These are phyloP conservation scores for Pleurotus citrinopileatus DNA, from an alignment of 768 basidiomycete species.

Conservation along the genomic window DNA sequence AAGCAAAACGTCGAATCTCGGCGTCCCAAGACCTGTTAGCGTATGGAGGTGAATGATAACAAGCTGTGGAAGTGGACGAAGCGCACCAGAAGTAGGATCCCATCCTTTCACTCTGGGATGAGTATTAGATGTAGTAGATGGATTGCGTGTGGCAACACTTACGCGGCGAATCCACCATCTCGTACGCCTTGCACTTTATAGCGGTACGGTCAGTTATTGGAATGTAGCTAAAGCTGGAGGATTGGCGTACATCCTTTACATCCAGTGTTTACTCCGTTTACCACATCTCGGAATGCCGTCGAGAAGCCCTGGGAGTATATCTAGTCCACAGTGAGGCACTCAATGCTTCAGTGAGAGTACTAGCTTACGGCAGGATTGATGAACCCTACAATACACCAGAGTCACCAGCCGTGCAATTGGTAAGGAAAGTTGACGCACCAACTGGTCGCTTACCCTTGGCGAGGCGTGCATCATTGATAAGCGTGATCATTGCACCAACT, in stretches of 20 bases:
- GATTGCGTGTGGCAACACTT: too few relatives aligned
- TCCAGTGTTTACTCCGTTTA: conserved; percentile 40
- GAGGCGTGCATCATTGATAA: conserved; percentile 37
- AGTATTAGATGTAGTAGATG: too few relatives aligned
- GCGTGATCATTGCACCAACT: conserved; percentile 32
- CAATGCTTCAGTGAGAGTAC: not conserved
- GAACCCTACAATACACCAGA: conserved; percentile 25
- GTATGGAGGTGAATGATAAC: not conserved
- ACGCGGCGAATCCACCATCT: conserved; percentile 32
- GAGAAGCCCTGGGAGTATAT: conserved; percentile 29
- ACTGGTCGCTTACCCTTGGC: conserved; percentile 32
- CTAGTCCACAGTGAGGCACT: not conserved
- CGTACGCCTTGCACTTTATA: conserved; percentile 28
- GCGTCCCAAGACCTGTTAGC: conserved; percentile 33
- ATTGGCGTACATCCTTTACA: conserved; percentile 35
- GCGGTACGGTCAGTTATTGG: not conserved
- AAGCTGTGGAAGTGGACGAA: not conserved
- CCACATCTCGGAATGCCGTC: conserved; percentile 39
- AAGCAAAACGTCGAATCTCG: conserved; percentile 37
- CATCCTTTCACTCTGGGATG: too few relatives aligned
- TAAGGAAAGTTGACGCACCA: conserved; percentile 20
- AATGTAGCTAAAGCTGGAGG: not conserved
- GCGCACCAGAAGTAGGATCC: conserved; percentile 40
- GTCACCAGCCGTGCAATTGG: conserved; percentile 10
- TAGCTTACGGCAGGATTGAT: conserved; percentile 39